These are phyloP conservation scores for Abrus pulchellus DNA, from an alignment of 306 rosid species.

Conservation along the genomic window DNA sequence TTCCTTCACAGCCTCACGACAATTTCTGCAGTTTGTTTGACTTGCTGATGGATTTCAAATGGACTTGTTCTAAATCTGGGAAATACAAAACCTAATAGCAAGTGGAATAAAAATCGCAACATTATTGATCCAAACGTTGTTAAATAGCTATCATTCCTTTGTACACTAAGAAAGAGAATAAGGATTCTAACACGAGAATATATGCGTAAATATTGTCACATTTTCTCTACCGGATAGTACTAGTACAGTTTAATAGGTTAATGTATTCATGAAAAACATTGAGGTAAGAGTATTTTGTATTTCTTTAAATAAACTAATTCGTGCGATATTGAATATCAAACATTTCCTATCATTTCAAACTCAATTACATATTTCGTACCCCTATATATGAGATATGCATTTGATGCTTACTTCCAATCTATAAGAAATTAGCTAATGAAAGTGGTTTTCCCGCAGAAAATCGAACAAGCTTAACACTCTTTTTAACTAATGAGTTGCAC, in stretches of 20 bases:
- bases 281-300: not conserved
- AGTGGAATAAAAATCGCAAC: constrained; percentile 27
- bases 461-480: constrained; percentile 66
- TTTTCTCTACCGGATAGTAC: not conserved
- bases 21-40: constrained; percentile 88
- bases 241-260: too few species aligned
- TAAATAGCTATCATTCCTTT: constrained; percentile 24
- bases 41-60: constrained; percentile 54
- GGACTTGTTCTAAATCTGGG: constrained; percentile 35
- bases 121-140: constrained; percentile 28
- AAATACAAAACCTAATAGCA: constrained; percentile 18
- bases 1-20: constrained; percentile 85
- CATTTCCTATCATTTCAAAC: not conserved
- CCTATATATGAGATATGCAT: not conserved
- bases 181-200: constrained; percentile 17
- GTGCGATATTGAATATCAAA: too few species aligned
- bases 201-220: not conserved
- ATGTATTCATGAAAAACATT: constrained; percentile 6
- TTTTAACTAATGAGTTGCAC: constrained; percentile 96
- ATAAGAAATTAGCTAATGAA: constrained; percentile 1
- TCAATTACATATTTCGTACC: constrained; percentile 17
- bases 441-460: constrained; percentile 13
- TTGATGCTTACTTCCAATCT: not conserved
- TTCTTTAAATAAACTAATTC: too few species aligned
- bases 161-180: constrained; percentile 6